Evolutionary conservation across 1,139 yeast genomes (phyloP), one percentile per base, ranked within the genome.

Genomic region (Arxiozyma telluris): DNA sequence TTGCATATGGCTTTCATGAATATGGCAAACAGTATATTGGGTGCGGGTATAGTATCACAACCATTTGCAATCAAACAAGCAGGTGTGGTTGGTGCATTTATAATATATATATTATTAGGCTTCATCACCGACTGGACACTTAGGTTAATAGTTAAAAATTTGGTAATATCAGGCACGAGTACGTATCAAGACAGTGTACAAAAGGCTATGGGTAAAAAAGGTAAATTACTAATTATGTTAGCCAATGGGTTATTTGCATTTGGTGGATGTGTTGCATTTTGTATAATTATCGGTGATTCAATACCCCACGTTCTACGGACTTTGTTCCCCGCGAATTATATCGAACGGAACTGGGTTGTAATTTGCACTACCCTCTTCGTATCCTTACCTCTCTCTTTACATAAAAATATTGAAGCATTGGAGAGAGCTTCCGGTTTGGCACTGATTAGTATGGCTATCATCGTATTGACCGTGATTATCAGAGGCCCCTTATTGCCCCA

Each of bases 11-110:
- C 97, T 15, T 90, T 91, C 64, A 87, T 91, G 95, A 91, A 91
- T 69, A 90, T 91, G 96, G 95, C 97, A 23, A 91, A 91, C 70
- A 85, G 88, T 18, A 91, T 90, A 56, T 75, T 91, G 17, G 98
- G 98, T 0, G 97, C 98, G 0, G 97, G 97, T 1, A 88, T 93
- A 51, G 89, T 91, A 47, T 96, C 97, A 1, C 95, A 90, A 62
- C 95, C 98, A 1, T 87, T 84, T 64, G 97, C 98, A 0, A 82
- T 91, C 62, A 75, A 79, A 53, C 87, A 89, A 63, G 78, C 88
- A 38, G 98, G 98, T 0, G 69, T 91, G 1, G 59, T 84, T 0
- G 90, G 94, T 0, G 96, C 96, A 4, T 68, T 85, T 0, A 21
- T 88, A 0, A 76, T 83, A 8, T 76, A 89, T 68, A 62, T 82